These are phyloP conservation scores for Linnemannia elongata DNA, from an alignment of 192 early-diverging fungal genomes.

Conservation along the genomic window DNA sequence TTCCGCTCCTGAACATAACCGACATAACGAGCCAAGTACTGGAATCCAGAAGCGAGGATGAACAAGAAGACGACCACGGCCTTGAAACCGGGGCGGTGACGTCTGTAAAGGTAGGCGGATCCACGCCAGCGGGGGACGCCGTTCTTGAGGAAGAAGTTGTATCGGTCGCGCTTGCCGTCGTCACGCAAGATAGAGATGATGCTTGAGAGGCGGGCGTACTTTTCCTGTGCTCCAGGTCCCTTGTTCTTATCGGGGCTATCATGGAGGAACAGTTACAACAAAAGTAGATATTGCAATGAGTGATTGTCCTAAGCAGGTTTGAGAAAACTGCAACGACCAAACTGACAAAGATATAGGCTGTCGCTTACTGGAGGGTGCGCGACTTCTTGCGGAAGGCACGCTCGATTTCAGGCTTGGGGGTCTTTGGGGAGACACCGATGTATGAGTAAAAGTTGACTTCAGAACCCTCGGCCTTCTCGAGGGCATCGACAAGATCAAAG, in stretches of 20 bases:
- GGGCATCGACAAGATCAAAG: slow-evolving; percentile 84
- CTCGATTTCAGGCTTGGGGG: slow-evolving; percentile 70
- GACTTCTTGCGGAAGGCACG: slow-evolving; percentile 78
- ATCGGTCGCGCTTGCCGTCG: slow-evolving; percentile 72
- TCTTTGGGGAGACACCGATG: slow-evolving; percentile 66
- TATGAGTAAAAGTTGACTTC: slow-evolving; percentile 76
- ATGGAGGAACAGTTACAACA: not conserved
- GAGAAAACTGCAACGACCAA: not conserved
- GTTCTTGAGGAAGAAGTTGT: slow-evolving; percentile 86
- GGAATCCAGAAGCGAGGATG: slow-evolving; percentile 69
- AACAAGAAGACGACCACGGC: slow-evolving; percentile 68
- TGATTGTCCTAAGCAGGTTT: not conserved
- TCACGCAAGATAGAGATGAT: slow-evolving; percentile 77
- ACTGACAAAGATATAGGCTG: not conserved
- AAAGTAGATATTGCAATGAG: not conserved
- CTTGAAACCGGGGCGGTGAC: slow-evolving; percentile 79
- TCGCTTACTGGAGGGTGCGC: slow-evolving; percentile 73
- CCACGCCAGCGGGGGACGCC: slow-evolving; percentile 87
- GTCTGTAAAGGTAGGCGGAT: slow-evolving; percentile 79
- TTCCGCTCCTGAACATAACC: slow-evolving; percentile 73
- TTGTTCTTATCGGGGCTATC: slow-evolving; percentile 81
- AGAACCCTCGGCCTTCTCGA: slow-evolving; percentile 71
- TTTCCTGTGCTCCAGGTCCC: slow-evolving; percentile 64
- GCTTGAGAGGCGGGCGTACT: slow-evolving; percentile 74
- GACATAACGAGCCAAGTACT: slow-evolving; percentile 73